These are phyloP conservation scores for Rhodamnia argentea DNA, from an alignment of 345 rosid species.

Conservation along the genomic window DNA sequence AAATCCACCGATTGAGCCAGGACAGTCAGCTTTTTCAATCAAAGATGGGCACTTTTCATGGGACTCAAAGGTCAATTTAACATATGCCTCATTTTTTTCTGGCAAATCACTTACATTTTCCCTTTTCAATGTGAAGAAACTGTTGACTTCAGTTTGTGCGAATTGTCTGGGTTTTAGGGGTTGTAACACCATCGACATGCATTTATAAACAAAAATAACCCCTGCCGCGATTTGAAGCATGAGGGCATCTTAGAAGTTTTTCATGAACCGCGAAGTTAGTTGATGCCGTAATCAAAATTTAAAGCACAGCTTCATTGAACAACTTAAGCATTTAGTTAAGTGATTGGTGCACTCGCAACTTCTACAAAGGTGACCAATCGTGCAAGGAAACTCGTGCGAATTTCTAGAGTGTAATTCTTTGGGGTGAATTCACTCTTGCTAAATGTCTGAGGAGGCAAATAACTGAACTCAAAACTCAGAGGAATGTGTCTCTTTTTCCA, in stretches of 20 bases:
- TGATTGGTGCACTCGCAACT: background rate
- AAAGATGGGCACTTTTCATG: slow-evolving; percentile 78
- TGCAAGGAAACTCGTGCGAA: background rate
- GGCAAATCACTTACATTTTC: background rate
- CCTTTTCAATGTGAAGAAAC: background rate
- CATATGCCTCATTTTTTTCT: background rate
- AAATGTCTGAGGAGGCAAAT: background rate
- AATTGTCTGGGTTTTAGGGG: background rate
- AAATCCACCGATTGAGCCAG: slow-evolving; percentile 73
- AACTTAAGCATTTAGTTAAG: background rate
- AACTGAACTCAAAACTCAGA: background rate
- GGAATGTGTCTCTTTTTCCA: background rate
- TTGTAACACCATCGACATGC: background rate
- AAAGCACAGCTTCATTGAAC: background rate
- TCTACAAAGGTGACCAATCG: background rate
- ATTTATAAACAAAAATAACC: background rate
- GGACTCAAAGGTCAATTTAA: slow-evolving; percentile 60
- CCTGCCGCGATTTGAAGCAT: background rate
- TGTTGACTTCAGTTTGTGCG: background rate
- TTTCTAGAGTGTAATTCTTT: background rate
- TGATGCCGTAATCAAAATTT: background rate
- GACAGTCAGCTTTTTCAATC: slow-evolving; percentile 67
- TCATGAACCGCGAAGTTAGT: background rate
- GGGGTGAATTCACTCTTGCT: background rate
- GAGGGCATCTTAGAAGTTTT: background rate